These are phyloP conservation scores for Oligophagozyma castellii DNA, from an alignment of 1,139 yeast genomes.

Conservation along the genomic window DNA sequence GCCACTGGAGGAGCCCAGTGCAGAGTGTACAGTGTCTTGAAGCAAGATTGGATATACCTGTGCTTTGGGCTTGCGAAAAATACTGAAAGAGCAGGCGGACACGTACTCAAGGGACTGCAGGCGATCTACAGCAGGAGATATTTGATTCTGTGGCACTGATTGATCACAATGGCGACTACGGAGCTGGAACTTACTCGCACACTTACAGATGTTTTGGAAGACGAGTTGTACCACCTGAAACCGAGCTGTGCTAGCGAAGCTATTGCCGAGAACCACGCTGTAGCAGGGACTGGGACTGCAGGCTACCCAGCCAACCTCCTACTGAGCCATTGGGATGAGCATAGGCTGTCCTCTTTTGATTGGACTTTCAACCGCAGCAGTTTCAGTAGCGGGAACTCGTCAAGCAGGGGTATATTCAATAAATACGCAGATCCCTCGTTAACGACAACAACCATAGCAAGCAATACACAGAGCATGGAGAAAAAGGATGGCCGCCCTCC, in stretches of 20 bases:
- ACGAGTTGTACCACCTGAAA: conserved; percentile 41
- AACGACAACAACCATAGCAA: conserved; percentile 18
- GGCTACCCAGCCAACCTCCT: neutral
- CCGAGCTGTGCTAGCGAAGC: conserved; percentile 6
- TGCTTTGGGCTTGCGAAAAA: too few species aligned
- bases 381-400: conserved; percentile 3
- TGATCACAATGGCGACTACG: conserved; percentile 18
- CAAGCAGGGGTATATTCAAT: conserved; percentile 18
- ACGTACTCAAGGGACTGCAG: too few species aligned
- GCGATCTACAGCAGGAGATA: too few species aligned
- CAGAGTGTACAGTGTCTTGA: too few species aligned
- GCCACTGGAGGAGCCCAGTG: too few species aligned
- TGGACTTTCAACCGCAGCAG: neutral
- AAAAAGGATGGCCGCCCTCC: conserved; percentile 1
- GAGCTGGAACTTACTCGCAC: conserved; percentile 28
- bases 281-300: conserved; percentile 1
- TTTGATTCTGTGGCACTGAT: too few species aligned
- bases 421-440: conserved; percentile 28
- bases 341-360: neutral
- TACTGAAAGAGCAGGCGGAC: too few species aligned
- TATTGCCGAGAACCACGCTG: neutral
- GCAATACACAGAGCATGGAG: conserved; percentile 1
- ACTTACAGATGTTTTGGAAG: conserved; percentile 48
- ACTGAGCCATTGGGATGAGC: neutral
- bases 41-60: too few species aligned